Percentiles rank a stretch among this genome's conserved stretches.
These are phyloP conservation scores for Fraxinus velutina DNA, from an alignment of 305 asterid genomes.

Conservation along the genomic window DNA sequence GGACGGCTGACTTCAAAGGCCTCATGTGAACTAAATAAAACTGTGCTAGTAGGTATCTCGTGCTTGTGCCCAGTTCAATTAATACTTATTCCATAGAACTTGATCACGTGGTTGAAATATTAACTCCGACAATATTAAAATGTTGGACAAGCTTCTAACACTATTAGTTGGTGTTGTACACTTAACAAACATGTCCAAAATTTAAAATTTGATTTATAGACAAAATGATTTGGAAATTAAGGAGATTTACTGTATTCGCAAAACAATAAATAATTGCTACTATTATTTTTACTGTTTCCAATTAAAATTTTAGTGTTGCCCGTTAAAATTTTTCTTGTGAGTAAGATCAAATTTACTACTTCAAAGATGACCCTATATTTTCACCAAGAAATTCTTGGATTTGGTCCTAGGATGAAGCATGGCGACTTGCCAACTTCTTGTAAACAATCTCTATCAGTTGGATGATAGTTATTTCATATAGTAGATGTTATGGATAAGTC, in stretches of 20 bases:
- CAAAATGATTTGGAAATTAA: neutral
- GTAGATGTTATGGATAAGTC: neutral
- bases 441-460: neutral
- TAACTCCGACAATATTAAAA: neutral
- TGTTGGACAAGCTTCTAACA: neutral
- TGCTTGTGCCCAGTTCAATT: neutral
- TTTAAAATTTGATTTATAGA: neutral
- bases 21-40: neutral
- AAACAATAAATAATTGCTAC: neutral
- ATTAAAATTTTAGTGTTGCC: neutral
- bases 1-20: neutral
- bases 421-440: neutral
- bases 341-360: neutral
- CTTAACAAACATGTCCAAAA: neutral
- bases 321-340: neutral
- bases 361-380: neutral
- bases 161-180: neutral
- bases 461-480: neutral
- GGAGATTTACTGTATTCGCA: neutral
- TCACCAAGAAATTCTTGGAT: neutral
- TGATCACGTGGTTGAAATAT: neutral
- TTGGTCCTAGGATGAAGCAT: neutral
- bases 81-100: neutral
- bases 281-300: neutral
- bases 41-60: neutral